Evolutionary conservation across 805 yeast species (phyloP).

Genomic region (Candida stauntonica): DNA sequence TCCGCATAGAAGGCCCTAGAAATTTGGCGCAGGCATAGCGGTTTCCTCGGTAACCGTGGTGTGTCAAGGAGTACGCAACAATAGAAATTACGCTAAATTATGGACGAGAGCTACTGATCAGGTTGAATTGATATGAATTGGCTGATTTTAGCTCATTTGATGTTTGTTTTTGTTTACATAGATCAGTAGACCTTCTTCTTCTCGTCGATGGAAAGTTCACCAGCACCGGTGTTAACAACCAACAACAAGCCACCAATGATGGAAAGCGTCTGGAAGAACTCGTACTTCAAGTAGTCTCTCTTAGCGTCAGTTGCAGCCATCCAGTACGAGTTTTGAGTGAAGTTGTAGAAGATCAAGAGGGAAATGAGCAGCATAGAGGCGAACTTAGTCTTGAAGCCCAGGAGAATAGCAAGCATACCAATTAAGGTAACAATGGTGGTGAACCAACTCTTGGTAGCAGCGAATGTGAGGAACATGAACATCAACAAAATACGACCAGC

Average conservation of each 20-base stretch:
- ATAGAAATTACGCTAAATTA: too few relatives aligned
- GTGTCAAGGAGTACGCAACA: too few relatives aligned
- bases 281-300: slow-evolving; percentile 87
- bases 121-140: too few relatives aligned
- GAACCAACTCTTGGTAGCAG: slow-evolving; percentile 70
- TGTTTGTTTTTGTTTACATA: too few relatives aligned
- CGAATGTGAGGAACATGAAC: slow-evolving; percentile 79
- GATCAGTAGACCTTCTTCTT: slow-evolving; percentile 88
- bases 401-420: slow-evolving; percentile 74
- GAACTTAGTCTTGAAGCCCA: slow-evolving; percentile 90
- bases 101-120: too few relatives aligned
- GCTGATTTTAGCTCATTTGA: too few relatives aligned
- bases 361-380: slow-evolving; percentile 70
- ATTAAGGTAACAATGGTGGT: slow-evolving; percentile 60
- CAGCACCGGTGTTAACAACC: slow-evolving; percentile 95
- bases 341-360: slow-evolving; percentile 69
- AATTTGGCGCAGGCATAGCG: too few relatives aligned
- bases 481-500: slow-evolving; percentile 88
- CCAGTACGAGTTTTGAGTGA: slow-evolving; percentile 88
- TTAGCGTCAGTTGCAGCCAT: slow-evolving; percentile 58
- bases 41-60: too few relatives aligned
- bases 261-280: slow-evolving; percentile 89
- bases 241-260: slow-evolving; percentile 91
- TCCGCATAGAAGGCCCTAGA: too few relatives aligned
- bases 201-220: slow-evolving; percentile 88